Evolutionary conservation across 176 grass and related monocot genomes (phyloP), one percentile per base, ranked within the genome.

Genomic region (Oryza officinalis): DNA sequence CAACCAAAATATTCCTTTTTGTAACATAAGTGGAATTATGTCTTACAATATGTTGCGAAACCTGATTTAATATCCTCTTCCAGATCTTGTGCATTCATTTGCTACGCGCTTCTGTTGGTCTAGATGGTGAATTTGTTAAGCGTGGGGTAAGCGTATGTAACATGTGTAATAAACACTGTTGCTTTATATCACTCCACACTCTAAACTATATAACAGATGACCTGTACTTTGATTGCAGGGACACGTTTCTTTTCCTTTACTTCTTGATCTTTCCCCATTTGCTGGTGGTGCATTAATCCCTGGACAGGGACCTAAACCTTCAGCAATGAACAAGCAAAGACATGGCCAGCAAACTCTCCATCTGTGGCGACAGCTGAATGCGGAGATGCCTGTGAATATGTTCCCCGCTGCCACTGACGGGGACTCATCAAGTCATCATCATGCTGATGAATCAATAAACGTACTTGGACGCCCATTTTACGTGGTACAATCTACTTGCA

Each of bases 31-130:
- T 61, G 49, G 60, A 80, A 83, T 52, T 57, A 38, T 86, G 10
- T 79, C 27, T 63, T 85, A 33, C 32, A 63, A 57, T 81, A 40
- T 79, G 50, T 46, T 22, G 27, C 82, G 65, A 86, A 65, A 89
- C 64, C 33, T 87, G n/a, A 22, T 78, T 74, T 80, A 45, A 75
- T 83, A 49, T 86, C 40, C 26, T 81, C 45, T 69, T 78, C 31
- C 75, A 96, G 96, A 92, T 94, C 81, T 32, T 94, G 80, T 95
- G 96, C 89, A 90, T 99, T 76, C 93, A 99, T 90, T 81, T 99
- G 72, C 86, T 92, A 78, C 96, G 96, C 40, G 91, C 93, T 92
- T 92, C 88, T 65, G 81, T 94, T 75, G 66, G 82, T 84, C 10
- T 85, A 26, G 28, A 81, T 86, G 96, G 89, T 61, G 83, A 99